Conservation (phyloP, 768 basidiomycete species). For the Serpula lacrymans region DNA sequence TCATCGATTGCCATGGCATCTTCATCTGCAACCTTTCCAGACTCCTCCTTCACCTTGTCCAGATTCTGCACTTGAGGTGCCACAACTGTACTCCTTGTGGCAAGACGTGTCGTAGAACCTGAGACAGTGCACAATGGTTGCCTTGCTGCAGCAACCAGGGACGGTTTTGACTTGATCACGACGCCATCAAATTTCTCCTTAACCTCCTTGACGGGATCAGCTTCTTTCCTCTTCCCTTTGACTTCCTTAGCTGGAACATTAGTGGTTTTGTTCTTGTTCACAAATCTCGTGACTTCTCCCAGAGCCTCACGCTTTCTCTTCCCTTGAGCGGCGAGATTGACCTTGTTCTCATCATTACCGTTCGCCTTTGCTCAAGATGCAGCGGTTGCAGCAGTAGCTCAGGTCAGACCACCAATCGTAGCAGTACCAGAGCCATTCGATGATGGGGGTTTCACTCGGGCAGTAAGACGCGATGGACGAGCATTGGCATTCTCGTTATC, state of each 20-base stretch:
- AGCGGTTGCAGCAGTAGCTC: conserved; percentile 39
- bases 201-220: conserved; percentile 33
- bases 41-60: conserved; percentile 31
- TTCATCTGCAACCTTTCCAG: conserved; percentile 33
- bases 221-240: conserved; percentile 58
- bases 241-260: conserved; percentile 34
- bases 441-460: conserved; percentile 58
- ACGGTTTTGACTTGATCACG: conserved; percentile 50
- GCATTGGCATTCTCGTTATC: conserved; percentile 72
- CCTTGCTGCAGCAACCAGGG: conserved; percentile 32
- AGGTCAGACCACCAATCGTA: conserved; percentile 33
- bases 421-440: conserved; percentile 29
- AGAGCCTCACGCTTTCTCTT: conserved; percentile 78
- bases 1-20: conserved; percentile 53
- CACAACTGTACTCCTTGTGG: conserved; percentile 25
- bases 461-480: conserved; percentile 53
- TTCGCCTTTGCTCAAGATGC: conserved; percentile 31
- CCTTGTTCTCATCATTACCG: conserved; percentile 34
- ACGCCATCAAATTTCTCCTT: conserved; percentile 62
- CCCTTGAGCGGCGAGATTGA: conserved; percentile 46
- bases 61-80: conserved; percentile 19
- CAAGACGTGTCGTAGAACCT: conserved; percentile 34
- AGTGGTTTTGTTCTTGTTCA: conserved; percentile 35
- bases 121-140: conserved; percentile 56
- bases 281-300: conserved; percentile 65